Conservation (phyloP, 2,329 filamentous ascomycete genomes). For the Phyllosticta citriasiana region DNA sequence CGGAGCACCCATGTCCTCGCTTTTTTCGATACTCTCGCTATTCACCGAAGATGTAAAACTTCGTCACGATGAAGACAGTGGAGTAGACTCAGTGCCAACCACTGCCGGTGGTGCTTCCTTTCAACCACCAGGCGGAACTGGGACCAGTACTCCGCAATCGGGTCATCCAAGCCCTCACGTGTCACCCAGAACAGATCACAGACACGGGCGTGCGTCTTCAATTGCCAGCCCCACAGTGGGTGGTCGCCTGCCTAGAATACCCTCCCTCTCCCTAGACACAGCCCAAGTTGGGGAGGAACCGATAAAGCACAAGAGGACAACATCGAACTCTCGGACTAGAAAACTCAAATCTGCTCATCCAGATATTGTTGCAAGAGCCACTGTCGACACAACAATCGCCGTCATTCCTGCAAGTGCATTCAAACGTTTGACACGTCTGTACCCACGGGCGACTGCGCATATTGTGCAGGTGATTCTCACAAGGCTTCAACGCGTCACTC, state of each 20-base stretch:
- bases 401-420: constrained; percentile 97
- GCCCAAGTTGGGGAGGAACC: constrained; percentile 7
- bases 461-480: constrained; percentile 97
- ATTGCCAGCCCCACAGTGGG: constrained; percentile 26
- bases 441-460: constrained; percentile 91
- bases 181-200: constrained; percentile 16
- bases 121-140: constrained; percentile 16
- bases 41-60: constrained; percentile 93
- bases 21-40: constrained; percentile 93
- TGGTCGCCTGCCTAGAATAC: constrained; percentile 48
- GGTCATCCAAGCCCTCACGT: constrained; percentile 20
- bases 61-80: constrained; percentile 50
- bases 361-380: constrained; percentile 92
- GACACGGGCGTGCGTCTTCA: constrained; percentile 15
- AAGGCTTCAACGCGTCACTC: constrained; percentile 83
- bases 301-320: constrained; percentile 3
- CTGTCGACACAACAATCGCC: constrained; percentile 93
- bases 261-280: constrained; percentile 61
- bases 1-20: constrained; percentile 92
- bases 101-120: constrained; percentile 15
- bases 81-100: constrained; percentile 38
- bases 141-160: constrained; percentile 27
- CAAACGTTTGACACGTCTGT: constrained; percentile 79
- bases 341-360: constrained; percentile 74
- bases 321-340: constrained; percentile 23